Base-by-base conservation (phyloP, 1,284 basidiomycete genomes). In the Fomes fomentarius region DNA sequence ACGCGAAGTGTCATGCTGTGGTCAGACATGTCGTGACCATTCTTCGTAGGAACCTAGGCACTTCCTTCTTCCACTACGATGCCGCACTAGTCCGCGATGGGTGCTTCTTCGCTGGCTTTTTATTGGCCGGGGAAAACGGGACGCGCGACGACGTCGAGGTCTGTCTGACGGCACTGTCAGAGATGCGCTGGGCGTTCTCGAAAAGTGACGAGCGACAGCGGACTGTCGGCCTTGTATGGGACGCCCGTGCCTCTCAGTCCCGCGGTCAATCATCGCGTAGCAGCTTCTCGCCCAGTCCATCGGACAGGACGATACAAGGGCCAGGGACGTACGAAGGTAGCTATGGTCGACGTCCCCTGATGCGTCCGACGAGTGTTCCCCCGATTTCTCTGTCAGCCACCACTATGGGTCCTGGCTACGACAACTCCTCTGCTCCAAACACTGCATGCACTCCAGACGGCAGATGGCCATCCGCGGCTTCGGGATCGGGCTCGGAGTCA, bases 171-270 rank as follows among this genome's bases (percentile, higher is more conserved):
- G 90, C 91, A 5, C 78, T 95, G 14, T 74, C 81, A 10, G 84
- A 91, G 66, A 87, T 93, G 80, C 82, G 84, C 11, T 95, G 93
- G 92, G 84, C 82, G 3, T 90, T 85, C 66, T 86, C 86, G 11
- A 87, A 86, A 66, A 84, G 81, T 53, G 83, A 85, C 52, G 90
- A 92, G 64, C 77, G 86, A 38, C 82, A 84, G 63, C 80, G 83
- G 56, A 82, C 81, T 0, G 72, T 91, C 42, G 76, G 76, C 52
- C 75, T 81, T 63, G 76, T 88, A 30, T 89, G 87, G 85, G 65
- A 69, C 19, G 62, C 64, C 14, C 58, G 66, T 21, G 45, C 56
- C 41, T 40, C 63, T 10, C 67, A 66, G 47, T 47, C 57, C 14
- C 63, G 58, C 17, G 59, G 39, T 15, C 56, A 54, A 33, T 42